Conservation (phyloP, 2,329 filamentous ascomycete genomes). For the Zalaria sp. region DNA sequence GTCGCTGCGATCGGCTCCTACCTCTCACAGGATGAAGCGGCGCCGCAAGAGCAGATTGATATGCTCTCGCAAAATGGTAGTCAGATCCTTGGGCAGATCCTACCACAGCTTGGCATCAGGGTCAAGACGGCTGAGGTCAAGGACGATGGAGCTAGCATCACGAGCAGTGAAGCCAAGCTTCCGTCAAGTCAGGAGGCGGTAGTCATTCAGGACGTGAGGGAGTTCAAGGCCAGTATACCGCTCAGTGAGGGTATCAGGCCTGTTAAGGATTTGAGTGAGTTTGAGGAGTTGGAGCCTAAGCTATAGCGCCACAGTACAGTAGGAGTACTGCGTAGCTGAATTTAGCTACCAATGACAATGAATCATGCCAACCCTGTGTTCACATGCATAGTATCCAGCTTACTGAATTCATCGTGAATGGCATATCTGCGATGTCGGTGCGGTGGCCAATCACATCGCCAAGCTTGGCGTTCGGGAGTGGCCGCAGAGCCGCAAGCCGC, state of each 20-base stretch:
- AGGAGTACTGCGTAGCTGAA: too few relatives aligned
- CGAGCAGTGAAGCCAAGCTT: conserved; percentile 3
- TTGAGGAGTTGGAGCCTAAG: conserved; percentile 75
- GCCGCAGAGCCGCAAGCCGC: too few relatives aligned
- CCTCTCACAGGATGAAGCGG: neutral
- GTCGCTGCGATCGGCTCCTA: conserved; percentile 13
- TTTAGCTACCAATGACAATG: too few relatives aligned
- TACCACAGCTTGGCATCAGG: conserved; percentile 3
- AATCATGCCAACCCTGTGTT: too few relatives aligned
- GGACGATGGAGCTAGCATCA: conserved; percentile 12
- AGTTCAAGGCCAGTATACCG: conserved; percentile 63
- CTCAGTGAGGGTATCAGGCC: conserved; percentile 61
- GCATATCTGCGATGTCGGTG: too few relatives aligned
- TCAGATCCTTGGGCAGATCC: neutral
- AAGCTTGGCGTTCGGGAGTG: too few relatives aligned
- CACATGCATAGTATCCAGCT: too few relatives aligned
- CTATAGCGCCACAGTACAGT: conserved; percentile 25
- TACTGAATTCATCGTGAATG: too few relatives aligned
- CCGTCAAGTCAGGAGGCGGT: conserved; percentile 25
- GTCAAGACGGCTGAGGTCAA: conserved; percentile 4
- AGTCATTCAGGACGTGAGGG: conserved; percentile 63
- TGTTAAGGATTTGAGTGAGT: conserved; percentile 63
- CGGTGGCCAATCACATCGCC: too few relatives aligned
- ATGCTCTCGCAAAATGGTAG: conserved; percentile 33
- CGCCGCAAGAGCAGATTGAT: conserved; percentile 7